Conservation (phyloP, 768 basidiomycete genomes). For the Stropharia rugosoannulata region DNA sequence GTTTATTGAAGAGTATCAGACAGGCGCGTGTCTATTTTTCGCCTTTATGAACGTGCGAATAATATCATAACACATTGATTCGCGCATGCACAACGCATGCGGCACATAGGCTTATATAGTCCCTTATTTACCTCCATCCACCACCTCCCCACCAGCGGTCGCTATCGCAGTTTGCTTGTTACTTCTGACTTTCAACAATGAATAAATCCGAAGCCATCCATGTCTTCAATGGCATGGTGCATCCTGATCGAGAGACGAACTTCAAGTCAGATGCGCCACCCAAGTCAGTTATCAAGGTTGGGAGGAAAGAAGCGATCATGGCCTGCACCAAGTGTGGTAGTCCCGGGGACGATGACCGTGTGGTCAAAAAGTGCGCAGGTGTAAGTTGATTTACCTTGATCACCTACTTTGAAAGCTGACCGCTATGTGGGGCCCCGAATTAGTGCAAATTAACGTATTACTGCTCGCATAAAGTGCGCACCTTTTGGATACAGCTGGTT, state of each 20-base stretch:
- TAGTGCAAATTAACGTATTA: constrained; percentile 15
- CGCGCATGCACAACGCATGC: too few relatives aligned
- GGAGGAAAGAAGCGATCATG: constrained; percentile 11
- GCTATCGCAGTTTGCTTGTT: too few relatives aligned
- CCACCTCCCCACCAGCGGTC: too few relatives aligned
- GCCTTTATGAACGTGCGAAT: too few relatives aligned
- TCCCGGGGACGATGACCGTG: neutral
- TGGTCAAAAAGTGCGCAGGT: constrained; percentile 8
- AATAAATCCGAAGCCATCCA: neutral
- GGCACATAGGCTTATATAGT: too few relatives aligned
- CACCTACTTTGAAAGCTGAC: neutral
- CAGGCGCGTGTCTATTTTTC: too few relatives aligned
- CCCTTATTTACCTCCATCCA: too few relatives aligned
- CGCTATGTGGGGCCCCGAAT: neutral
- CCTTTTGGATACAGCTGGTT: neutral
- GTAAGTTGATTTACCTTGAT: constrained; percentile 1
- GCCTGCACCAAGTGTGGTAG: constrained; percentile 15
- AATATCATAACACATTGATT: too few relatives aligned
- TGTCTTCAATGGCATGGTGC: constrained; percentile 5
- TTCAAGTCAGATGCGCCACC: constrained; percentile 14
- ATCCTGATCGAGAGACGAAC: constrained; percentile 11
- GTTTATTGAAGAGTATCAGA: too few relatives aligned
- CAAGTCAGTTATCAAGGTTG: constrained; percentile 12
- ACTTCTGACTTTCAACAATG: neutral
- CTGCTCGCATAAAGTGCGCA: constrained; percentile 13